These are phyloP conservation scores for Tolypocladium guangdongense DNA, from an alignment of 2,329 filamentous ascomycete species.

Conservation along the genomic window DNA sequence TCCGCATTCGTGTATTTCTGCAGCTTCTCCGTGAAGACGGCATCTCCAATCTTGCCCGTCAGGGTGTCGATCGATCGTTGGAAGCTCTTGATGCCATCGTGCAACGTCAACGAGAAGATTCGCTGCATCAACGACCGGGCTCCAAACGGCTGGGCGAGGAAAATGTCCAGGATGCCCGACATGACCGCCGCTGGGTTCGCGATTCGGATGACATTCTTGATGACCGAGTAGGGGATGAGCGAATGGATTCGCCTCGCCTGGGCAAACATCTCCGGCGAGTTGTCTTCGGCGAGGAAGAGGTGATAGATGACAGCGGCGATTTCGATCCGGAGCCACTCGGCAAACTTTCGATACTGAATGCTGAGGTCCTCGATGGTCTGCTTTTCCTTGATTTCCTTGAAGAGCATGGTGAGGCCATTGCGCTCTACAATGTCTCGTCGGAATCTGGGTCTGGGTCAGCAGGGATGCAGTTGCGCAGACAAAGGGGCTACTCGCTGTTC, in stretches of 20 bases:
- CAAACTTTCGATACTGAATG: conserved; percentile 94
- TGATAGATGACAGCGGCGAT: conserved; percentile 95
- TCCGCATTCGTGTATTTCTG: conserved; percentile 66
- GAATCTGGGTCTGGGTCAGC: conserved; percentile 33
- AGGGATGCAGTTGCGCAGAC: background rate
- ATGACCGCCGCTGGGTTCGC: conserved; percentile 95
- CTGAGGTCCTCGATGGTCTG: conserved; percentile 77
- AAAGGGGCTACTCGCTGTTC: conserved; percentile 54
- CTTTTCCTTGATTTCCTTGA: conserved; percentile 87
- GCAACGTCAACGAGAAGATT: conserved; percentile 84
- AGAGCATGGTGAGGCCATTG: conserved; percentile 84
- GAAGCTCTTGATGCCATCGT: conserved; percentile 79
- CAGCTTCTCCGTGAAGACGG: conserved; percentile 69
- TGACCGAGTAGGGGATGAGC: conserved; percentile 78
- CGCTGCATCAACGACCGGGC: conserved; percentile 82
- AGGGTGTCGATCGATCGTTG: conserved; percentile 80
- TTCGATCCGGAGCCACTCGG: conserved; percentile 95
- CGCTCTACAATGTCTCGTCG: conserved; percentile 55
- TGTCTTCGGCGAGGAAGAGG: conserved; percentile 93
- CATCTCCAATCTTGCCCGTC: conserved; percentile 67
- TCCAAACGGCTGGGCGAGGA: conserved; percentile 90
- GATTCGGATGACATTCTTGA: conserved; percentile 95
- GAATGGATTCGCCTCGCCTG: conserved; percentile 93
- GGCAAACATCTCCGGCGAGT: conserved; percentile 90
- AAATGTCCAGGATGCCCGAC: conserved; percentile 89